Evolutionary conservation across 2,329 filamentous ascomycete species (phyloP).

Genomic region (Fusarium odoratissimum): DNA sequence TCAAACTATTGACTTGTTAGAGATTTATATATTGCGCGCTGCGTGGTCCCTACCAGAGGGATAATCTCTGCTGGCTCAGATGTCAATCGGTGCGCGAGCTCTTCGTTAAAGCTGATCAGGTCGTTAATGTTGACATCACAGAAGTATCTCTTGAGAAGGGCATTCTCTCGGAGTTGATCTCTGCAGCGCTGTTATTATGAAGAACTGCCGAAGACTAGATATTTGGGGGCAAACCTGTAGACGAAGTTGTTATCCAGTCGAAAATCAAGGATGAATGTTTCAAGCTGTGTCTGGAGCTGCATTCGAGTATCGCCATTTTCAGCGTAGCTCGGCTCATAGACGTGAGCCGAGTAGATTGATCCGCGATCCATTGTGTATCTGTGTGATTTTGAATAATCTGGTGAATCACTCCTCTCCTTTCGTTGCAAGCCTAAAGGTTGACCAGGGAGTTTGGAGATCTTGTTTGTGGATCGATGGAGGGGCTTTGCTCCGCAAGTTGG

Average conservation of each 20-base stretch:
- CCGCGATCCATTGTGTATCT: slow-evolving; percentile 78
- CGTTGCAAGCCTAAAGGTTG: slow-evolving; percentile 23
- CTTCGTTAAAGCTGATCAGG: slow-evolving; percentile 95
- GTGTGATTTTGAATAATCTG: slow-evolving; percentile 15
- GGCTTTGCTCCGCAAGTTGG: slow-evolving; percentile 40
- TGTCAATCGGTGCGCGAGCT: slow-evolving; percentile 88
- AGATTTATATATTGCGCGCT: background rate
- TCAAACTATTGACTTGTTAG: slow-evolving; percentile 75
- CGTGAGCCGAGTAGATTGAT: slow-evolving; percentile 85
- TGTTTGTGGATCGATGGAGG: slow-evolving; percentile 42
- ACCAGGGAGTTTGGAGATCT: slow-evolving; percentile 35
- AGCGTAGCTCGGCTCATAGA: slow-evolving; percentile 76
- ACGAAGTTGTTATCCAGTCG: slow-evolving; percentile 94
- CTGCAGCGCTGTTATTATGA: slow-evolving; percentile 57
- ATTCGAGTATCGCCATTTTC: slow-evolving; percentile 75
- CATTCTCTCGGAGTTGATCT: slow-evolving; percentile 96
- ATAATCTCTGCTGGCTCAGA: slow-evolving; percentile 94
- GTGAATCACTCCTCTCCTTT: slow-evolving; percentile 11
- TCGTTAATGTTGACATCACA: slow-evolving; percentile 97
- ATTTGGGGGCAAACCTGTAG: slow-evolving; percentile 74
- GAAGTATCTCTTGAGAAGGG: slow-evolving; percentile 91
- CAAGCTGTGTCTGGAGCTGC: slow-evolving; percentile 81
- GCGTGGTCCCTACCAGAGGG: slow-evolving; percentile 73
- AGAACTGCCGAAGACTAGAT: background rate
- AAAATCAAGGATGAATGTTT: slow-evolving; percentile 93